Evolutionary conservation across 768 basidiomycete species (phyloP).

Genomic region (Tubosaeta sp.): DNA sequence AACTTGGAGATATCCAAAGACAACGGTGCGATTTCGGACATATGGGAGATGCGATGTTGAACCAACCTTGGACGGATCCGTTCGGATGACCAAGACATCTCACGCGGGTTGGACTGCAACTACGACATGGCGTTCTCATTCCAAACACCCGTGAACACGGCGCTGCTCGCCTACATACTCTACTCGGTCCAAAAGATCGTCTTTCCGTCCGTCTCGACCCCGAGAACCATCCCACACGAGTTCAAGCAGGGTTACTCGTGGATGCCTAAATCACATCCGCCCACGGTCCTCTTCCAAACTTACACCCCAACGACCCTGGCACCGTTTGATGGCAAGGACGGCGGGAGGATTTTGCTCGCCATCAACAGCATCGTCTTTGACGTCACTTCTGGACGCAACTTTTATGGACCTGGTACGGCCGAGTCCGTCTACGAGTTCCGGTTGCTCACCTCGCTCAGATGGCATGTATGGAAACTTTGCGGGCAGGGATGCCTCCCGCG

Average conservation of each 20-base stretch:
- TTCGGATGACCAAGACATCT: not conserved
- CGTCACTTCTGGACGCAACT: conserved; percentile 81
- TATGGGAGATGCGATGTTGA: too few species aligned
- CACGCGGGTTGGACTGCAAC: conserved; percentile 22
- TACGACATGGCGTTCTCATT: conserved; percentile 36
- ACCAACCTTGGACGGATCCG: too few species aligned
- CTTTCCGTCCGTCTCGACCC: conserved; percentile 57
- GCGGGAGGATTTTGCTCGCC: conserved; percentile 75
- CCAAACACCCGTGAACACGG: conserved; percentile 76
- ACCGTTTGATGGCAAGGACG: conserved; percentile 60
- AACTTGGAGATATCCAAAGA: too few species aligned
- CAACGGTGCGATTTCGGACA: too few species aligned
- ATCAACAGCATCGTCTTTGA: conserved; percentile 91
- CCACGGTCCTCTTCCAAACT: conserved; percentile 68
- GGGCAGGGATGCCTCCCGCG: conserved; percentile 90
- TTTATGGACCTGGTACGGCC: conserved; percentile 88
- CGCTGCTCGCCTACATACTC: conserved; percentile 71
- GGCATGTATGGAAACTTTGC: conserved; percentile 99
- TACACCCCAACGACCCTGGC: conserved; percentile 77
- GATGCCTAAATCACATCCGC: conserved; percentile 81
- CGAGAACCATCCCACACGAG: conserved; percentile 53
- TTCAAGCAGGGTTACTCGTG: conserved; percentile 88
- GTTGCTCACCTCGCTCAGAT: conserved; percentile 41
- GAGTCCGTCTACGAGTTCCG: not conserved
- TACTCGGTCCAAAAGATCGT: conserved; percentile 73